Percentiles rank a stretch among this genome's conserved stretches.
phyloP scores from a whole-genome alignment of 2,329 filamentous ascomycete species.

The Clarireedia sp. region DNA sequence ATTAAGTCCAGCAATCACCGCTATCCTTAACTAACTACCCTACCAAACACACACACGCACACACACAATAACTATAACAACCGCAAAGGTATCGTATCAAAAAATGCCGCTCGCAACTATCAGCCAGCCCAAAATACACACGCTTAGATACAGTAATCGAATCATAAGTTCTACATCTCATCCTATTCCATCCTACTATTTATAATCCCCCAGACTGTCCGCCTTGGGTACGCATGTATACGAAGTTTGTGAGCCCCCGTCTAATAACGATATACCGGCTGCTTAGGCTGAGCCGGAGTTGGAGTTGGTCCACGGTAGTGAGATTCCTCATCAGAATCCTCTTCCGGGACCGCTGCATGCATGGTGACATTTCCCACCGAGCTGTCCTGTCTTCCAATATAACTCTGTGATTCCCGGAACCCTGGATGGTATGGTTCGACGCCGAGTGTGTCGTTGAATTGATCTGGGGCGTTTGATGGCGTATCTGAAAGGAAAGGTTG shows the following conservation, averaged over 20 bases:
- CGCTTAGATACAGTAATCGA: too few relatives aligned
- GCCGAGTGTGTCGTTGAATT: constrained; percentile 26
- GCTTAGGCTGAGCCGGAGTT: constrained; percentile 10
- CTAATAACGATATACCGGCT: constrained; percentile 26
- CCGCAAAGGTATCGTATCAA: too few relatives aligned
- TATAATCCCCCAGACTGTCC: not conserved
- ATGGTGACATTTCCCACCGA: constrained; percentile 19
- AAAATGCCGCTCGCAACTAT: too few relatives aligned
- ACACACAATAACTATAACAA: too few relatives aligned
- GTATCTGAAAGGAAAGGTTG: constrained; percentile 24
- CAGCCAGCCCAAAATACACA: too few relatives aligned
- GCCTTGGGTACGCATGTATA: not conserved
- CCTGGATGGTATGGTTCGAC: constrained; percentile 31
- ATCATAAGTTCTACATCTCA: not conserved
- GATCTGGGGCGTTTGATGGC: constrained; percentile 15
- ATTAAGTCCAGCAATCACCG: too few relatives aligned
- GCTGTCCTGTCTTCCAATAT: constrained; percentile 24
- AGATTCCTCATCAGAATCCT: constrained; percentile 12
- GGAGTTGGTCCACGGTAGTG: constrained; percentile 13
- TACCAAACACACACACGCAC: too few relatives aligned
- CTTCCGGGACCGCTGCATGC: constrained; percentile 21
- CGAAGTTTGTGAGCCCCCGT: not conserved
- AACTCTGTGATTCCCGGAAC: constrained; percentile 24
- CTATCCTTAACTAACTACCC: too few relatives aligned
- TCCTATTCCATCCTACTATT: not conserved